phyloP scores from a whole-genome alignment of 2,329 filamentous ascomycete species.

The Hypoxylon sp. region DNA sequence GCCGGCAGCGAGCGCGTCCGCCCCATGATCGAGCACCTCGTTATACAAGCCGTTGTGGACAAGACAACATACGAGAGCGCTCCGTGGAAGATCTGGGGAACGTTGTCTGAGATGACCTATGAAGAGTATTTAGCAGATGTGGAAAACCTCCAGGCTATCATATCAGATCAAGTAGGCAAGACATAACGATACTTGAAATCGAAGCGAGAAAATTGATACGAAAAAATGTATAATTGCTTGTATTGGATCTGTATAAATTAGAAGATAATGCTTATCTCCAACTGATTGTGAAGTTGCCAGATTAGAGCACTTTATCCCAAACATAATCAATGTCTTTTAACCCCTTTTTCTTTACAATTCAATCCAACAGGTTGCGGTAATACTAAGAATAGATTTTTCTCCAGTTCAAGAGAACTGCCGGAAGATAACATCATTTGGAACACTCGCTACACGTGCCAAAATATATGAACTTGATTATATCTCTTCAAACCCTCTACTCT shows the following conservation, averaged over 20 bases:
- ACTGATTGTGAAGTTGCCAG: background rate
- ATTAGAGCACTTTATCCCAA: background rate
- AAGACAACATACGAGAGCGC: slow-evolving; percentile 62
- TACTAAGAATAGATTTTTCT: background rate
- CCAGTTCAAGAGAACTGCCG: background rate
- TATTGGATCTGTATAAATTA: slow-evolving; percentile 26
- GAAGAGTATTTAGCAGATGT: slow-evolving; percentile 56
- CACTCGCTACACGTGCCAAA: background rate
- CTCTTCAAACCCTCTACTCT: background rate
- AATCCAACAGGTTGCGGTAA: background rate
- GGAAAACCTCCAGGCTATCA: slow-evolving; percentile 23
- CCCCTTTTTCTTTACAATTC: background rate
- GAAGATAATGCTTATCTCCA: background rate
- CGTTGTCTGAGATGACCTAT: slow-evolving; percentile 67
- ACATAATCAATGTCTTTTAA: background rate
- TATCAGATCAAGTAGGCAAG: slow-evolving; percentile 31
- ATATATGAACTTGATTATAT: background rate
- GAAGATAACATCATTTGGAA: background rate
- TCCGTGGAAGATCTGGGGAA: slow-evolving; percentile 77
- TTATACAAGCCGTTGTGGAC: slow-evolving; percentile 67
- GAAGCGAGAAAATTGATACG: background rate
- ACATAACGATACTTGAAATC: slow-evolving; percentile 2
- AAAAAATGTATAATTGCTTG: slow-evolving; percentile 25
- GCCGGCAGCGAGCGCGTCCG: slow-evolving; percentile 65
- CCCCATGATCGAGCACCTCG: slow-evolving; percentile 74